A percentile compares a stretch with the other conserved stretches of the same genome.
Evolutionary conservation across 1,284 basidiomycete genomes (phyloP).

Genomic region (Moniliophthora roreri): DNA sequence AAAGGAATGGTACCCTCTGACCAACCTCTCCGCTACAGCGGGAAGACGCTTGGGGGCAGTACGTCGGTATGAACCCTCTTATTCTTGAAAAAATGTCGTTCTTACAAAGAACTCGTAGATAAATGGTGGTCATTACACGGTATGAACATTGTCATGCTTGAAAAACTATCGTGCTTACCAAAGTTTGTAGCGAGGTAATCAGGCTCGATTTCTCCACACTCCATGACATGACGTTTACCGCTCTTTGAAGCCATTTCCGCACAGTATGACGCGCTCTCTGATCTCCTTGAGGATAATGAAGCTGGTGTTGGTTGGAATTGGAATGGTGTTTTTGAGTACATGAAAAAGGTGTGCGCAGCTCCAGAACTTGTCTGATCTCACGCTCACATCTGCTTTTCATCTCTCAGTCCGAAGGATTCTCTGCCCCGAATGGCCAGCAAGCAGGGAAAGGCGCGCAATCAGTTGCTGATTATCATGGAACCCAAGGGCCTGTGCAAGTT

Average conservation of each 20-base stretch:
- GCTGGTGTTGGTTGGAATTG: constrained; percentile 56
- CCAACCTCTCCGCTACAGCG: too few species aligned
- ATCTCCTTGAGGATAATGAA: constrained; percentile 49
- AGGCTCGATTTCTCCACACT: too few species aligned
- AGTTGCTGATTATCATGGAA: constrained; percentile 49
- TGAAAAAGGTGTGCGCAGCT: constrained; percentile 43
- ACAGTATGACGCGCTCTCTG: constrained; percentile 15
- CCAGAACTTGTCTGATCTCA: neutral
- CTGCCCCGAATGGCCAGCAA: constrained; percentile 51
- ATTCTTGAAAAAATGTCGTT: constrained; percentile 37
- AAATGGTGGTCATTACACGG: constrained; percentile 63
- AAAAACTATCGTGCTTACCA: constrained; percentile 18
- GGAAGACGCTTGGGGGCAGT: constrained; percentile 59
- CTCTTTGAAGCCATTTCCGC: neutral
- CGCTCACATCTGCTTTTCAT: neutral
- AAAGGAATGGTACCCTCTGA: too few species aligned
- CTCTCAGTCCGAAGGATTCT: constrained; percentile 50
- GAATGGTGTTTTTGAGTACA: constrained; percentile 48
- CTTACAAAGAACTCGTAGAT: too few species aligned
- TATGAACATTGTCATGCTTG: constrained; percentile 58
- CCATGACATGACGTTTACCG: too few species aligned
- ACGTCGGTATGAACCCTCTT: constrained; percentile 57
- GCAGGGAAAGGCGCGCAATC: constrained; percentile 47
- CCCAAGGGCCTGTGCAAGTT: constrained; percentile 53
- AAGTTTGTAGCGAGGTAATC: too few species aligned